phyloP scores from a whole-genome alignment of 2,329 filamentous ascomycete species.

The Claviceps pazoutovae region DNA sequence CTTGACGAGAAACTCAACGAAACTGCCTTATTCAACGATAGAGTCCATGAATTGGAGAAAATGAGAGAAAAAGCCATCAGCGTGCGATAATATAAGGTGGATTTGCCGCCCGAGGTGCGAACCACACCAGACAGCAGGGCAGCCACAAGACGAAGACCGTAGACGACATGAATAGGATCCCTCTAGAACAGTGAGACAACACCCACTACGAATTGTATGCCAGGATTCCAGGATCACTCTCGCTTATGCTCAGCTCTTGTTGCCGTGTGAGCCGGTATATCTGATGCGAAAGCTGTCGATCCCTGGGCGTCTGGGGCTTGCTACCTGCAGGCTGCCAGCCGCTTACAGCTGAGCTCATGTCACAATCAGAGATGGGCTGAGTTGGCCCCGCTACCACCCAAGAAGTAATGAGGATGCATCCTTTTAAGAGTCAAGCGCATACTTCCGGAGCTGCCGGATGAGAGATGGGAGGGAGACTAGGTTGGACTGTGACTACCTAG shows the following conservation, averaged over 20 bases:
- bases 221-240: no score
- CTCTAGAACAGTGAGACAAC: no score
- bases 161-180: no score
- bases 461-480: conserved; percentile 14
- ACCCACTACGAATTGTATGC: no score
- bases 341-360: conserved; percentile 13
- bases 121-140: no score
- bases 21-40: no score
- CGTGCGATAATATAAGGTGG: no score
- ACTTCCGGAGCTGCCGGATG: conserved; percentile 11
- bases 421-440: conserved; percentile 11
- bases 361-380: conserved; percentile 11
- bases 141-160: no score
- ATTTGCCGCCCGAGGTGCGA: no score
- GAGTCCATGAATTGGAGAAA: no score
- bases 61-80: no score
- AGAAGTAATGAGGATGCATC: conserved; percentile 16
- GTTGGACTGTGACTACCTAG: conserved; percentile 11
- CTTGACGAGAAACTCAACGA: no score
- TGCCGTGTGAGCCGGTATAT: conserved; percentile 34
- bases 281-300: conserved; percentile 28
- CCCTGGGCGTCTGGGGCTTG: conserved; percentile 13
- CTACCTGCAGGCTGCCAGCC: conserved; percentile 12
- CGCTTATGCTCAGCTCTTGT: conserved; percentile 28
- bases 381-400: conserved; percentile 28